Base-by-base conservation (phyloP, 306 rosid species). In the Abrus pulchellus region DNA sequence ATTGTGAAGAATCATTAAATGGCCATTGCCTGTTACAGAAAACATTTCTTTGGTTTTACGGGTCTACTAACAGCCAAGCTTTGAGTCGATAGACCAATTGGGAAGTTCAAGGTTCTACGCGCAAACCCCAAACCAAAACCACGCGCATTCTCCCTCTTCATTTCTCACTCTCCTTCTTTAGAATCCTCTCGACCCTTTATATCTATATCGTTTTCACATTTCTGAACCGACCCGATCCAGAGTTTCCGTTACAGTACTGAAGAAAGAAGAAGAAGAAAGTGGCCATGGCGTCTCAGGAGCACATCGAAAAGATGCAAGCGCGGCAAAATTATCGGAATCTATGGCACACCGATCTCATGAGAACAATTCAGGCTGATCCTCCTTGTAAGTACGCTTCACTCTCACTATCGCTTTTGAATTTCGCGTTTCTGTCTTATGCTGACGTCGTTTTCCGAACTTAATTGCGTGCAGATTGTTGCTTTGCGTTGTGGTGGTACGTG, bases 301-400 rank as follows among this genome's bases (percentile, higher is more conserved):
- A 83, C 40, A 72, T 90, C 12, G 97, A 91, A 1, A 92, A 92
- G 96, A 88, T 94, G 98, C 92, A 90, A 83, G 69, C 71, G 32
- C 93, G 98, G n/a, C 94, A 91, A 85, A 85, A 62, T 57, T 94
- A 70, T 84, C 92, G 97, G 10, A 94, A 94, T 85, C 72, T 90
- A 81, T 92, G 97, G 98, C 98, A 92, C 86, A 76, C 92, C 60
- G 93, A 91, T 74, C 92, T 94, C 80, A 48, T 90, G 85, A 14
- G 79, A 55, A 85, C 97, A 53, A 84, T 91, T 3, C 85, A 85
- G 77, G 97, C 84, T 10, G 97, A 94, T 66, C 77, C 97, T 82
- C 91, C 88, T 14, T 92, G 97, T 92, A 92, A 27, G 30, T 0
- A 81, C 64, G 29, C 82, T 59, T 47, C 77, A 4, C 77, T 50